Conservation (phyloP, 2,329 filamentous ascomycete genomes). For the Penicillium sp. region DNA sequence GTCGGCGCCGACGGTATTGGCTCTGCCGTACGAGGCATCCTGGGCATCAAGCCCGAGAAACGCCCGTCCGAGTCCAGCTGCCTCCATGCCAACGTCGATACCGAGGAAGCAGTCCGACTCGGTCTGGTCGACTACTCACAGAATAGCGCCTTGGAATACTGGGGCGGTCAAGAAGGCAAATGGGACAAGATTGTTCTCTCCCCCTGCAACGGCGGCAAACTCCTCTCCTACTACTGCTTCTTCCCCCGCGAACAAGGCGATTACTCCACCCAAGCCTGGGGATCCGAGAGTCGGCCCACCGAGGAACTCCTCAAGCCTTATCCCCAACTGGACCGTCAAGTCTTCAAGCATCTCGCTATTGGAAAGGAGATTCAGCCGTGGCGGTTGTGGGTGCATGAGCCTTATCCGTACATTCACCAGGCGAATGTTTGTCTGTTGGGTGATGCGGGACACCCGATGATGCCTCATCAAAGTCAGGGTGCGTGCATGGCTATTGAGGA, state of each 20-base stretch:
- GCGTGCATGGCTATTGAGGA: constrained; percentile 74
- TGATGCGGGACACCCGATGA: constrained; percentile 72
- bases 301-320: constrained; percentile 68
- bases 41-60: constrained; percentile 68
- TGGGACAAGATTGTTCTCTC: constrained; percentile 75
- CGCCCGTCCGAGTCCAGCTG: constrained; percentile 66
- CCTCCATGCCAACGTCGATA: constrained; percentile 68
- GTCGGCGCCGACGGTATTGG: constrained; percentile 72
- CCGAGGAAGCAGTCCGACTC: constrained; percentile 63
- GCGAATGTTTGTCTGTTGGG: constrained; percentile 64
- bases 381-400: constrained; percentile 69
- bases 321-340: constrained; percentile 64
- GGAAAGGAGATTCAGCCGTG: constrained; percentile 69
- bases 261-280: constrained; percentile 67
- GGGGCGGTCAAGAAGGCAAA: constrained; percentile 67
- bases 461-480: constrained; percentile 73
- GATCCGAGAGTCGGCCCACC: constrained; percentile 56
- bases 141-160: constrained; percentile 69
- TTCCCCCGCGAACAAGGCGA: constrained; percentile 67
- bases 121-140: constrained; percentile 69
- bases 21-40: constrained; percentile 65
- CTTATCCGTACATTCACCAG: constrained; percentile 64
- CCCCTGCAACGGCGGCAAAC: constrained; percentile 68
- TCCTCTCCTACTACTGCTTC: constrained; percentile 74
- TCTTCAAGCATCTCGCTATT: constrained; percentile 63